phyloP scores from a whole-genome alignment of 495 filamentous ascomycete genomes.

The Lepidopterella palustris region DNA sequence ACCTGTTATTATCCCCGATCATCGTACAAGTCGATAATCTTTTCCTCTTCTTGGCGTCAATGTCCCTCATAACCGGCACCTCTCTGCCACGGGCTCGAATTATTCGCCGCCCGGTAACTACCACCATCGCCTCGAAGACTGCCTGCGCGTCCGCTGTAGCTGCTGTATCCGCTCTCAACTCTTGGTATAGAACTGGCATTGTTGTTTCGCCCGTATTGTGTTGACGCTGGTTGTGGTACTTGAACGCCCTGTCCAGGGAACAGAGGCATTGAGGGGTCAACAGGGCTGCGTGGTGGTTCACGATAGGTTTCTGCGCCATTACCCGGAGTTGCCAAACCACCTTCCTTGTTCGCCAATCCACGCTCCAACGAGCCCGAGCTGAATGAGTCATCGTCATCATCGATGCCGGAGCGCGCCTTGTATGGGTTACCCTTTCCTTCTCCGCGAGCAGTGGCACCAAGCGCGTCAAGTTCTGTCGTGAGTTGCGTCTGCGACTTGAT shows the following conservation, averaged over 20 bases:
- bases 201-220: conserved; percentile 29
- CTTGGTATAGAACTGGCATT: conserved; percentile 10
- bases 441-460: conserved; percentile 87
- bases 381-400: conserved; percentile 45
- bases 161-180: conserved; percentile 12
- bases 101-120: conserved; percentile 47
- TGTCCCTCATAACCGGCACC: conserved; percentile 63
- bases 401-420: conserved; percentile 64
- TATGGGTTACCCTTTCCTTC: conserved; percentile 64
- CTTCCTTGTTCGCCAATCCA: conserved; percentile 17
- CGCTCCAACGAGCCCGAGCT: conserved; percentile 10
- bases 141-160: conserved; percentile 8
- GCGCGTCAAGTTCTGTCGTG: conserved; percentile 83
- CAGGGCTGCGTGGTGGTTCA: conserved; percentile 50
- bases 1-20: too few relatives aligned
- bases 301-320: conserved; percentile 20
- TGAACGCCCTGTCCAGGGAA: conserved; percentile 46
- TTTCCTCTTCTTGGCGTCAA: conserved; percentile 36
- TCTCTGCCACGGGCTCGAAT: conserved; percentile 59
- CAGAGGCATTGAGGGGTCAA: conserved; percentile 57
- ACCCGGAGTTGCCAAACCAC: conserved; percentile 6
- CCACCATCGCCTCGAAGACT: conserved; percentile 23
- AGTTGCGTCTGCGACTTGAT: conserved; percentile 96
- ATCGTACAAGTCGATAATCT: conserved; percentile 30
- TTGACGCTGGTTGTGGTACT: conserved; percentile 35